Base-by-base conservation (phyloP, 495 filamentous ascomycete genomes). In the Xylaria bambusicola region DNA sequence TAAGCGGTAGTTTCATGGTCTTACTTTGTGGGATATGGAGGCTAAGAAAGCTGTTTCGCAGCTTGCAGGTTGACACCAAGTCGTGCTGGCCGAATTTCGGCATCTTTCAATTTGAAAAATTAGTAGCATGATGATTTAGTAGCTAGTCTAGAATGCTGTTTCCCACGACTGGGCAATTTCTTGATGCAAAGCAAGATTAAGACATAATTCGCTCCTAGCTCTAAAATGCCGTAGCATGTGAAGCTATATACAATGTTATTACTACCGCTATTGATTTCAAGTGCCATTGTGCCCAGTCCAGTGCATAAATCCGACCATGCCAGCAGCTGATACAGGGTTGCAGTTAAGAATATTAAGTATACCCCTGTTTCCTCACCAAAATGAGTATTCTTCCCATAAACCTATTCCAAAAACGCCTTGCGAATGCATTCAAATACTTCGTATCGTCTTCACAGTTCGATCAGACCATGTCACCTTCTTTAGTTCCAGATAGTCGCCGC, bases 381-480 rank as follows among this genome's bases (percentile, higher is more conserved):
- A 38, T 41, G 24, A 17, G 12, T 6, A 20, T 35, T 44, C 56
- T 45, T 38, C 36, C 36, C 6, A 26, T 33, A 46, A 5, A 36
- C 35, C 56, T 44, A 36, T 45, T 40, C 56, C 56, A 52, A 60
- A 13, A 52, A 60, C 57, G 57, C 57, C 57, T 46, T 31, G 38
- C 29, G 24, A 31, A 60, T 60, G 57, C 49, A 60, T 2, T 51
- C 40, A 15, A 38, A 46, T 36, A 33, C 23, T 21, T 21, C 42
- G 17, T 52, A 38, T 47, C 18, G 24, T 15, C 9, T 35, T 51
- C 21, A 18, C 47, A 38, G 38, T 1, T 45, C 18, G 15, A 35
- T 60, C 29, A 53, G 36, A 44, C 33, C 15, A 21, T 52, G 20
- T 51, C 48, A 24, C 18, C 12, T 18, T 35, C 47, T 9, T 33